A percentile compares a stretch with the other conserved stretches of the same genome.
These are phyloP conservation scores for Salvia hispanica DNA, from an alignment of 257 asterid genomes.

Conservation along the genomic window DNA sequence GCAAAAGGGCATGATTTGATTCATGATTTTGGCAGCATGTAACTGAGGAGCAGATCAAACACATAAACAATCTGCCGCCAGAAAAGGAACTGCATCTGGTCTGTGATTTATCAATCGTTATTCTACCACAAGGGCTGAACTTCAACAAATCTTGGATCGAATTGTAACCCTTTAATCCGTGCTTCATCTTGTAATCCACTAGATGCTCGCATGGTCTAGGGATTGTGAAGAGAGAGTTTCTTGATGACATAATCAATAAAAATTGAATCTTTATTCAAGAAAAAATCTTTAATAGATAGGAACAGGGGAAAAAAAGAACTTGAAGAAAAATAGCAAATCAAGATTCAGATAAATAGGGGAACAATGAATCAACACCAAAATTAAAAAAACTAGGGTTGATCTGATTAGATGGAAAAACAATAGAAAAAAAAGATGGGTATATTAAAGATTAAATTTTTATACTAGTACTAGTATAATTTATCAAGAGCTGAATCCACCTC, in stretches of 20 bases:
- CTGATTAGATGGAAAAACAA: constrained; percentile 25
- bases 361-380: constrained; percentile 30
- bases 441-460: neutral
- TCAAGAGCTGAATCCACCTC: constrained; percentile 8
- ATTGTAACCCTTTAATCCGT: constrained; percentile 51
- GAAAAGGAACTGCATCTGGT: constrained; percentile 64
- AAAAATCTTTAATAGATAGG: neutral
- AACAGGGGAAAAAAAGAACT: neutral
- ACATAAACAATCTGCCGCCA: constrained; percentile 59
- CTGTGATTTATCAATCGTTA: constrained; percentile 47
- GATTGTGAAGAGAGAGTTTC: constrained; percentile 41
- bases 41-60: constrained; percentile 74
- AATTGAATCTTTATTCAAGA: constrained; percentile 34
- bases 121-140: constrained; percentile 57
- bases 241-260: constrained; percentile 48
- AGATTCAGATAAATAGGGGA: constrained; percentile 23
- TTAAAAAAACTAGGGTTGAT: constrained; percentile 34
- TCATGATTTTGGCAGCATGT: constrained; percentile 45
- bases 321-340: constrained; percentile 22
- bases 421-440: constrained; percentile 3
- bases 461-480: neutral
- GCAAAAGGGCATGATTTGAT: constrained; percentile 57
- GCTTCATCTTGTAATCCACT: constrained; percentile 61
- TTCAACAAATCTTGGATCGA: constrained; percentile 52
- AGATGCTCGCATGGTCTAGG: constrained; percentile 72